Evolutionary conservation across 805 yeast genomes (phyloP).

Genomic region (Hanseniaspora mollemarum): DNA sequence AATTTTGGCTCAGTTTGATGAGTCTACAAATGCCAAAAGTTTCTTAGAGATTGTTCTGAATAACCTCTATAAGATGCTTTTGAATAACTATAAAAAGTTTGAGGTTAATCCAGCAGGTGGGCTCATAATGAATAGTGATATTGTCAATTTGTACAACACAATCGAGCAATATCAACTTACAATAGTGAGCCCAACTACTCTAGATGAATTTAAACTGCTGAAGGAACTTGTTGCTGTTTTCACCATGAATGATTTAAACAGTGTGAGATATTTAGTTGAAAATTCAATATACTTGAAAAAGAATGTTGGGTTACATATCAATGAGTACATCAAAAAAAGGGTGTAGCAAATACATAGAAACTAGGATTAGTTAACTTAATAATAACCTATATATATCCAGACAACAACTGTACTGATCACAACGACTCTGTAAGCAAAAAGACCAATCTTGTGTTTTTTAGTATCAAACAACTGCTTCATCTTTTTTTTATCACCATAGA

Average conservation of each 20-base stretch:
- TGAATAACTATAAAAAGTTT: slow-evolving; percentile 64
- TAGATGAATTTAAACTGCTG: slow-evolving; percentile 5
- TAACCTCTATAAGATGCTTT: slow-evolving; percentile 44
- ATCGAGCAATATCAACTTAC: slow-evolving; percentile 34
- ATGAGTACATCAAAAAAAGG: slow-evolving; percentile 9
- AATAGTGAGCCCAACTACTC: neutral
- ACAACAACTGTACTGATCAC: neutral
- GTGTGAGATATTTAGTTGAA: slow-evolving; percentile 13
- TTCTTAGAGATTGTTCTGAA: slow-evolving; percentile 49
- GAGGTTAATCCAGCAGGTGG: slow-evolving; percentile 77
- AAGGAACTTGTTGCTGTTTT: slow-evolving; percentile 13
- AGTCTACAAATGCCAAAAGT: slow-evolving; percentile 39
- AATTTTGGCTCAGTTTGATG: slow-evolving; percentile 30
- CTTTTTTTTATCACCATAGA: slow-evolving; percentile 7
- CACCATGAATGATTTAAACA: slow-evolving; percentile 13
- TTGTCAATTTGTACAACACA: slow-evolving; percentile 58
- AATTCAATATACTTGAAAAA: slow-evolving; percentile 13
- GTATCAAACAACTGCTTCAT: neutral
- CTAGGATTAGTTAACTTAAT: neutral
- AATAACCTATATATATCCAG: neutral
- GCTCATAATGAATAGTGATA: slow-evolving; percentile 66
- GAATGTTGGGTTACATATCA: neutral
- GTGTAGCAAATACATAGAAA: neutral
- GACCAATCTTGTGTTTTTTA: neutral
- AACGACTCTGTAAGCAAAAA: slow-evolving; percentile 4